Conservation (phyloP, 257 asterid species). For the Schizonepeta tenuifolia region DNA sequence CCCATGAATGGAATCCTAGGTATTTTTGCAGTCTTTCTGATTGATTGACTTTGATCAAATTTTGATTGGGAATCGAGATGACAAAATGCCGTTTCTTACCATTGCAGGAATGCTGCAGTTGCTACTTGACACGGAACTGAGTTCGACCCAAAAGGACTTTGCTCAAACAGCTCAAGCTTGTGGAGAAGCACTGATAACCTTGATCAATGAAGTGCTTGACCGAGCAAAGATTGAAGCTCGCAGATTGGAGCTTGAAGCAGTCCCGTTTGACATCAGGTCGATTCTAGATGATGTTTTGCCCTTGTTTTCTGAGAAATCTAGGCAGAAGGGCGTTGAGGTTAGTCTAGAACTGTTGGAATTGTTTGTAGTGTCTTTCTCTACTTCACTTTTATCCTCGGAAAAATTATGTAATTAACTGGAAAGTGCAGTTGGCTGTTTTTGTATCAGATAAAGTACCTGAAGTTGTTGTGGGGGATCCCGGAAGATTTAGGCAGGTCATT, state of each 20-base stretch:
- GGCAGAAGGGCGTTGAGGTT: constrained; percentile 91
- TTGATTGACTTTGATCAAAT: neutral
- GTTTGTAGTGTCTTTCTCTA: too few relatives aligned
- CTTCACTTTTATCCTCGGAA: neutral
- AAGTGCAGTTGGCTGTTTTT: constrained; percentile 78
- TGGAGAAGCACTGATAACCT: constrained; percentile 78
- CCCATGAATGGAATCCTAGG: constrained; percentile 97
- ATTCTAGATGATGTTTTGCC: constrained; percentile 86
- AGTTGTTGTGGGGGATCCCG: constrained; percentile 85
- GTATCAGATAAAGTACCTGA: constrained; percentile 94
- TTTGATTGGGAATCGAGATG: neutral
- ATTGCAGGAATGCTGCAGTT: constrained; percentile 84
- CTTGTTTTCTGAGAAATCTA: constrained; percentile 83
- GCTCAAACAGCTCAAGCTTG: constrained; percentile 97
- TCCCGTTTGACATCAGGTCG: constrained; percentile 72
- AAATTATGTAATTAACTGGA: constrained; percentile 38
- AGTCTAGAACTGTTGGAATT: constrained; percentile 14
- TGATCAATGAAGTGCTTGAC: constrained; percentile 94
- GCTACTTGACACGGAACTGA: constrained; percentile 75
- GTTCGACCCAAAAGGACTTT: constrained; percentile 85
- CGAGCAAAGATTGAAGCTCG: constrained; percentile 93
- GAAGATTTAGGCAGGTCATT: constrained; percentile 93
- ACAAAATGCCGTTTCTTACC: neutral
- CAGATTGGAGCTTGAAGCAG: constrained; percentile 84
- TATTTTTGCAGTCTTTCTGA: constrained; percentile 32